Base-by-base conservation (phyloP, 768 basidiomycete species). In the Lepiota venenata region DNA sequence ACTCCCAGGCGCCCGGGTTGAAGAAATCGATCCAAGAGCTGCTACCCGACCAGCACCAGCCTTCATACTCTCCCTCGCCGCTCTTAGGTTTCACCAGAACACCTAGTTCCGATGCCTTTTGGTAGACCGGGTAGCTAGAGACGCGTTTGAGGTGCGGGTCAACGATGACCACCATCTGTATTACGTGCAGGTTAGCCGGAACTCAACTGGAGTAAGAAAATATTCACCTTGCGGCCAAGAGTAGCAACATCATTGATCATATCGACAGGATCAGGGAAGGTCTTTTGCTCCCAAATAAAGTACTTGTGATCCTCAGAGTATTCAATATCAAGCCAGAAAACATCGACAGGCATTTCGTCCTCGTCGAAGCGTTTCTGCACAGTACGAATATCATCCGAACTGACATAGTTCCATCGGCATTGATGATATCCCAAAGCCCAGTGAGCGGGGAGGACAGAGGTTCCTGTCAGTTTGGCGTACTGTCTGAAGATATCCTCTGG, bases 11-110 rank as follows among this genome's bases (percentile, higher is more conserved):
- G 29, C 70, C 76, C 25, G 93, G 93, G 65, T 98, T 88, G 82
- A 98, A 97, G 73, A 92, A 97, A 66, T 99, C 97, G 37, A 94
- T 87, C 96, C 96, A 99, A 5, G 93, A 89, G 58, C 87, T 90
- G 68, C 88, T 93, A 36, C 97, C 97, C 20, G 91, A 84, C 97
- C 97, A 99, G 71, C 97, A 99, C 94, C 93, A 98, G 16, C 97
- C 97, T 62, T 98, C 94, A 61, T 91, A 95, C 69, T 96, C 91
- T 48, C 83, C 83, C 54, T 87, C 75, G 14, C 90, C 92, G 44
- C 84, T 85, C 38, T 83, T 79, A 29, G 84, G 81, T 69, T 94
- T 98, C 59, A 93, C 84, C 38, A 98, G 81, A 9, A 97, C 68
- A 36, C 77, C 85, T n/a, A 83, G 76, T 3, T 96, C 91, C 18